phyloP scores from a whole-genome alignment of 306 rosid genomes.

The Phaseolus lunatus region DNA sequence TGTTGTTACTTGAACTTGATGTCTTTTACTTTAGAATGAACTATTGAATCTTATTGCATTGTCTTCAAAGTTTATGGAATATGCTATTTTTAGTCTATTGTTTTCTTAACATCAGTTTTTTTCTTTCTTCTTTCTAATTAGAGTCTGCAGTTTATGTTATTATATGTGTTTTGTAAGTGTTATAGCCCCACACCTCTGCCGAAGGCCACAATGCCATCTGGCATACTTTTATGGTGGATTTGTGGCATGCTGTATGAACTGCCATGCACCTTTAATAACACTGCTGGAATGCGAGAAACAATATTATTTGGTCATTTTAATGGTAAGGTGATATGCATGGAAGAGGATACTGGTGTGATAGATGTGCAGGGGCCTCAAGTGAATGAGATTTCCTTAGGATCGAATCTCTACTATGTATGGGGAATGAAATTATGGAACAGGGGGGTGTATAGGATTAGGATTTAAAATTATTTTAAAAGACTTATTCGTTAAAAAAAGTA shows the following conservation, averaged over 20 bases:
- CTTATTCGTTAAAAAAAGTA: no score
- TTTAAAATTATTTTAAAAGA: no score
- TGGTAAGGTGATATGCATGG: conserved; percentile 22
- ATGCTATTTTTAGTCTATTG: neutral
- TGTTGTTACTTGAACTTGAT: neutral
- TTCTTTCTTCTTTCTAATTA: no score
- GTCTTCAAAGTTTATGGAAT: neutral
- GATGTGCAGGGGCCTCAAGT: conserved; percentile 15
- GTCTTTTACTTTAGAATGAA: no score
- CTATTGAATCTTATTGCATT: neutral
- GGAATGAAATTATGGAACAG: neutral
- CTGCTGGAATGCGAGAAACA: conserved; percentile 9
- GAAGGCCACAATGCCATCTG: neutral
- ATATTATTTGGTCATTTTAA: conserved; percentile 30
- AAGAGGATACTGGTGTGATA: conserved; percentile 28
- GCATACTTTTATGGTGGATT: neutral
- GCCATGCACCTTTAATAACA: neutral
- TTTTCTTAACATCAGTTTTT: no score
- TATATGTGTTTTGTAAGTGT: neutral
- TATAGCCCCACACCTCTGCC: neutral
- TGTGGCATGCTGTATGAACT: neutral
- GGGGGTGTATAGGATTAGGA: no score
- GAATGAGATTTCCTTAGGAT: conserved; percentile 10
- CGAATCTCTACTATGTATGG: conserved; percentile 13
- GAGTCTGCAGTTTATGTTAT: neutral